phyloP scores from a whole-genome alignment of 805 yeast genomes.

The Middelhovenomyces tepae region DNA sequence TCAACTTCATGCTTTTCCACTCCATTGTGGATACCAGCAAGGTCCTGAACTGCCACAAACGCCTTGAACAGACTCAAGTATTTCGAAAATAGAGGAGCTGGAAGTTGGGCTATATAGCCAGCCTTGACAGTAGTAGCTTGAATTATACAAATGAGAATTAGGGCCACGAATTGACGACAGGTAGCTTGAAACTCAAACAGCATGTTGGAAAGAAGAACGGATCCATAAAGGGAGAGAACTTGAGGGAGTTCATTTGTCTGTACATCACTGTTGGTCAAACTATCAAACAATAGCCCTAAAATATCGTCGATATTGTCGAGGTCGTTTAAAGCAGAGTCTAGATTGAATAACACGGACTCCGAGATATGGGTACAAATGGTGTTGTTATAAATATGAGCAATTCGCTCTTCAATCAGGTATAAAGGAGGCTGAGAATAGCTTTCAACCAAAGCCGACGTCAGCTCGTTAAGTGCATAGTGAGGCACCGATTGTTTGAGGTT shows the following conservation, averaged over 20 bases:
- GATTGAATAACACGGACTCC: constrained; percentile 14
- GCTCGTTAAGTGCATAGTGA: constrained; percentile 26
- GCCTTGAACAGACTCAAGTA: too few species aligned
- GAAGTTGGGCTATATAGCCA: too few species aligned
- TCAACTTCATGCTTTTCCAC: too few species aligned
- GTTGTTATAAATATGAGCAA: neutral
- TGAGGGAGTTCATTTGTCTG: neutral
- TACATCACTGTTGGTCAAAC: neutral
- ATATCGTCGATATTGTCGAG: constrained; percentile 10
- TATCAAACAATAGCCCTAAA: constrained; percentile 7
- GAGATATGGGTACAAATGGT: constrained; percentile 10
- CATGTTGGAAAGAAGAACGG: too few species aligned
- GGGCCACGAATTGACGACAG: too few species aligned
- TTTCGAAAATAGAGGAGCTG: too few species aligned
- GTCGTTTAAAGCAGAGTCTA: constrained; percentile 10
- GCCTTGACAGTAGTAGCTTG: too few species aligned
- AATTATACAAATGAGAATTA: too few species aligned
- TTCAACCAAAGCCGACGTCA: constrained; percentile 31
- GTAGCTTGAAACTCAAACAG: too few species aligned
- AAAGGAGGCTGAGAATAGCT: constrained; percentile 17
- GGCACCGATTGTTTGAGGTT: constrained; percentile 36
- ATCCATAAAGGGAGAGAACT: neutral
- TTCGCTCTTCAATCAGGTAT: constrained; percentile 1
- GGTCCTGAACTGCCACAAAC: too few species aligned
- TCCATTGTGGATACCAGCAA: too few species aligned